Percentiles rank a stretch among this genome's conserved stretches.
phyloP scores from a whole-genome alignment of 257 asterid species.

The Solanum etuberosum region DNA sequence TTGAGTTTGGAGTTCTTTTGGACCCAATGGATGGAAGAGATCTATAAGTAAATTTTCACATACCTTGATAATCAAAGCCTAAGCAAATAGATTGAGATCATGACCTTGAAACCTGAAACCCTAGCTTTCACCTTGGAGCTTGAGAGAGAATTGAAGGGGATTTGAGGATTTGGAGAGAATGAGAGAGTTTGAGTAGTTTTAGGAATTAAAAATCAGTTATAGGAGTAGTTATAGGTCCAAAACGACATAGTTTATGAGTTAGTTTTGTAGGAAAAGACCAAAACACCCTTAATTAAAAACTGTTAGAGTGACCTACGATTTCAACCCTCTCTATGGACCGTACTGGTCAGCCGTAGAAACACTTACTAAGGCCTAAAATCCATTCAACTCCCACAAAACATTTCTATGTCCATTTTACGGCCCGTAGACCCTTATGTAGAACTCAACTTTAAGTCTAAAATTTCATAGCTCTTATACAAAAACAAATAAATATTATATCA shows the following conservation, averaged over 20 bases:
- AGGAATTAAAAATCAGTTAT: not conserved
- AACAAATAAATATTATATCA: not conserved
- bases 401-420: not conserved
- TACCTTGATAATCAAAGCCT: not conserved
- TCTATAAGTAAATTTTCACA: not conserved
- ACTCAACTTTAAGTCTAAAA: not conserved
- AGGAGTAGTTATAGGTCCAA: not conserved
- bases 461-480: not conserved
- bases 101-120: not conserved
- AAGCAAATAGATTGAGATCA: not conserved
- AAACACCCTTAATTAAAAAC: no score
- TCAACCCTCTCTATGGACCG: not conserved
- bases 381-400: not conserved
- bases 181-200: not conserved
- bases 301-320: not conserved
- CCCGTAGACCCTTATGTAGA: not conserved
- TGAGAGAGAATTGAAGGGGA: not conserved
- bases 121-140: not conserved
- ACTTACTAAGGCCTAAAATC: not conserved
- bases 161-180: not conserved
- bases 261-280: not conserved
- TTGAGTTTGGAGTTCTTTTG: not conserved
- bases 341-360: not conserved
- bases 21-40: not conserved
- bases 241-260: no score